A percentile compares a stretch with the other conserved stretches of the same genome.
Evolutionary conservation across 2,329 filamentous ascomycete genomes (phyloP).

Genomic region (Fusarium pseudograminearum): DNA sequence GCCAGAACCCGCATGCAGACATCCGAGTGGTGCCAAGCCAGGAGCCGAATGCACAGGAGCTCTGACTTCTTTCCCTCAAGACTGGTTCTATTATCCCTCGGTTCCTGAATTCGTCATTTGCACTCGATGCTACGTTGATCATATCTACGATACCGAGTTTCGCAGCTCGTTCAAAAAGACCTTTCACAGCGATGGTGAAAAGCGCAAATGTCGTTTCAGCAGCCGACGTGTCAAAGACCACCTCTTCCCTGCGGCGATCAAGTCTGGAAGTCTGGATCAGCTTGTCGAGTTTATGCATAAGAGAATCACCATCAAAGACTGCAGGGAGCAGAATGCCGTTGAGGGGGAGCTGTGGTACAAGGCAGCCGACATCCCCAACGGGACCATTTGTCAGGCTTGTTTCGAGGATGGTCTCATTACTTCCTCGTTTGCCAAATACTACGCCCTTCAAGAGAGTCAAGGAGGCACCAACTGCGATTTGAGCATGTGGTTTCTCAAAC

Average conservation of each 20-base stretch:
- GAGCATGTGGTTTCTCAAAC: constrained; percentile 48
- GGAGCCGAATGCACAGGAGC: constrained; percentile 46
- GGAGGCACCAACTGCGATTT: constrained; percentile 50
- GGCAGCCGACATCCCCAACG: constrained; percentile 49
- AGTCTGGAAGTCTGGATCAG: constrained; percentile 45
- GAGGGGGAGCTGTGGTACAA: constrained; percentile 52
- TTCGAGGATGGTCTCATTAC: constrained; percentile 53
- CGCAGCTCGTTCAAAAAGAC: constrained; percentile 44
- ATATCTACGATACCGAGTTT: constrained; percentile 51
- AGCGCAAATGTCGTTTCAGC: constrained; percentile 53
- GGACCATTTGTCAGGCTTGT: constrained; percentile 55
- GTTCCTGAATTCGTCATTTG: constrained; percentile 53
- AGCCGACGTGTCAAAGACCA: constrained; percentile 49
- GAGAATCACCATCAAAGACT: constrained; percentile 37
- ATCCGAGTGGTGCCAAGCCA: constrained; percentile 31
- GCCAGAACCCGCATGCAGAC: constrained; percentile 26
- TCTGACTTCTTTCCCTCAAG: constrained; percentile 47
- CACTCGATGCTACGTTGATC: constrained; percentile 54
- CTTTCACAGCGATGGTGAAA: constrained; percentile 41
- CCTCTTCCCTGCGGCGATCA: constrained; percentile 49
- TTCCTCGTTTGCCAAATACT: constrained; percentile 49
- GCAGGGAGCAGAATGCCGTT: constrained; percentile 20
- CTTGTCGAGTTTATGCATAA: constrained; percentile 49
- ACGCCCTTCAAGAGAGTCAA: constrained; percentile 31
- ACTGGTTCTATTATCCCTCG: constrained; percentile 54